Base-by-base conservation (phyloP, 768 basidiomycete species). In the Tricholomella constricta region DNA sequence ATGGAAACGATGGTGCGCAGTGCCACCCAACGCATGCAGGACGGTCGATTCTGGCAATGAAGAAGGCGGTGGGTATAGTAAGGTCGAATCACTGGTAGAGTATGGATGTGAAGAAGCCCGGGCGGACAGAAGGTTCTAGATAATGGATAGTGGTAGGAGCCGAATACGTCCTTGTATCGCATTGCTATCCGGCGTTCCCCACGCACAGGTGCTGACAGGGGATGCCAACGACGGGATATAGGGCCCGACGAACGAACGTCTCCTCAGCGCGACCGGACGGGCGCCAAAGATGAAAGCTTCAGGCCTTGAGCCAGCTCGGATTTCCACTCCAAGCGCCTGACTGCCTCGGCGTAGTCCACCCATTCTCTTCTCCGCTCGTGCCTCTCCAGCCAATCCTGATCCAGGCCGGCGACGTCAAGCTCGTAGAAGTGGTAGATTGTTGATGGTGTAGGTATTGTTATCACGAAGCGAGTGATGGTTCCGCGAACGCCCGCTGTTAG, bases 401-500 rank as follows among this genome's bases (percentile, higher is more conserved):
- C 91, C 52, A 94, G 81, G 35, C 73, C 74, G 14, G 80, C 76
- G 43, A 92, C 90, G 70, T 94, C 91, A 63, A 94, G 81, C 69
- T 94, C 91, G 73, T 89, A 94, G 60, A 94, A 92, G 72, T 94
- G 91, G 73, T 92, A 94, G 34, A 85, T 94, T 48, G 88, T 81
- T 46, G 89, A 82, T 31, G 86, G 82, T 36, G 87, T 82, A 55
- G 85, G 82, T 70, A 91, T 89, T 42, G 91, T 93, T 48, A 83
- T 88, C 45, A 94, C 88, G 72, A 81, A 92, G 64, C 90, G 86
- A 62, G 88, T 91, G 61, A 94, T 89, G 57, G 76, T 86, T 73
- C 91, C 91, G 63, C 87, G 89, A 65, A 91, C 89, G 71, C 91
- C 91, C 69, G 91, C 91, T 94, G 75, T 72, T 74, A 61, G 36